A percentile compares a stretch with the other conserved stretches of the same genome.
Conservation (phyloP, 202 grass and related monocot genomes). For the Elaeis oleifera region DNA sequence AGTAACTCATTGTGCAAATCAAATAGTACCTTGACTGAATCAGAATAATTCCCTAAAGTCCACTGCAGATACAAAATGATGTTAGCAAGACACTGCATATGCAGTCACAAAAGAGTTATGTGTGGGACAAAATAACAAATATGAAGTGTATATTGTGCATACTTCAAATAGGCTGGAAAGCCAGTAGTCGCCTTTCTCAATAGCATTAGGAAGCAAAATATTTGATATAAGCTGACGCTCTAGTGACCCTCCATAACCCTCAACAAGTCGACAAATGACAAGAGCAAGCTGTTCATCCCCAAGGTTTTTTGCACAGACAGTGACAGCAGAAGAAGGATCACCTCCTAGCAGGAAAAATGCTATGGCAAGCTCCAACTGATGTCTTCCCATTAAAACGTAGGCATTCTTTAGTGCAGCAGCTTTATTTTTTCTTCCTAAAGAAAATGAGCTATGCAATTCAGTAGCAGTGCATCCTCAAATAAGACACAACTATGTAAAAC, state of each 20-base stretch:
- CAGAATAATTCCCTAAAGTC: slow-evolving; percentile 74
- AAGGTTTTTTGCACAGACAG: slow-evolving; percentile 90
- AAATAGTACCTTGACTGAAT: slow-evolving; percentile 57
- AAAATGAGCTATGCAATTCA: slow-evolving; percentile 27
- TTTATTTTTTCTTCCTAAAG: slow-evolving; percentile 93
- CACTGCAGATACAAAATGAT: slow-evolving; percentile 58
- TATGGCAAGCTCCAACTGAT: slow-evolving; percentile 88
- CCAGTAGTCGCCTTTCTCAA: slow-evolving; percentile 82
- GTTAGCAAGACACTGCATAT: neutral
- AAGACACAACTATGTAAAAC: neutral
- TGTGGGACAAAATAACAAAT: neutral
- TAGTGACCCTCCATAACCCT: slow-evolving; percentile 63
- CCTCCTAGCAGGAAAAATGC: slow-evolving; percentile 89
- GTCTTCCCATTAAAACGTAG: slow-evolving; percentile 94
- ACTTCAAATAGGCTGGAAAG: slow-evolving; percentile 90
- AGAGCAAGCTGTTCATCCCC: slow-evolving; percentile 86
- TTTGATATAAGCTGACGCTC: slow-evolving; percentile 72
- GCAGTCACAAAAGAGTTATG: neutral
- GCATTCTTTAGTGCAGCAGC: slow-evolving; percentile 95
- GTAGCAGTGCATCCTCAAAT: neutral
- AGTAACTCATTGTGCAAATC: slow-evolving; percentile 28
- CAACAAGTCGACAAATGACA: slow-evolving; percentile 75
- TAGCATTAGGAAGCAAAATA: slow-evolving; percentile 63
- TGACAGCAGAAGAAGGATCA: slow-evolving; percentile 74
- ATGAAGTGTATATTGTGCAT: slow-evolving; percentile 22